Evolutionary conservation across 2,329 filamentous ascomycete genomes (phyloP).

Genomic region (Fusarium equiseti): DNA sequence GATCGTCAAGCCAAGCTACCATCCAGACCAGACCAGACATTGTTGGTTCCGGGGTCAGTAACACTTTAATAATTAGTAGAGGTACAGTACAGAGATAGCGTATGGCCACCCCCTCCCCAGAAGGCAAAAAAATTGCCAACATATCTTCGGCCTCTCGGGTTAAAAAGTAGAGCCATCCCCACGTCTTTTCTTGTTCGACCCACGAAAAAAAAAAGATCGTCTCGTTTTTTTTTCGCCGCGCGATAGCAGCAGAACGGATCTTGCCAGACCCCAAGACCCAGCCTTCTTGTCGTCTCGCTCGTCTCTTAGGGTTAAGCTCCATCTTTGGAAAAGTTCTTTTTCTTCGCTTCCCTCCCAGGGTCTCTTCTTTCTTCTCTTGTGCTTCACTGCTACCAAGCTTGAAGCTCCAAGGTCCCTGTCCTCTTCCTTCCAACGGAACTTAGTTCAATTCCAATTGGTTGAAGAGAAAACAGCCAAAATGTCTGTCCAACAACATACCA

Average conservation of each 20-base stretch:
- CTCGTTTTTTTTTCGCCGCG: conserved; percentile 9
- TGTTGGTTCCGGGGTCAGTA: not conserved
- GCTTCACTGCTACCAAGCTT: conserved; percentile 32
- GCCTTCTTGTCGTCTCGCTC: not conserved
- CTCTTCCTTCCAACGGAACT: not conserved
- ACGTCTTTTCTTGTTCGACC: conserved; percentile 14
- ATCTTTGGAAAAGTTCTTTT: conserved; percentile 14
- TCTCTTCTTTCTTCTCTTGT: conserved; percentile 14
- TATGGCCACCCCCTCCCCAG: not conserved
- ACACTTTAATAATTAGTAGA: not conserved
- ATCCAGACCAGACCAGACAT: not conserved
- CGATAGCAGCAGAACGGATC: not conserved
- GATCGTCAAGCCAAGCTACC: not conserved
- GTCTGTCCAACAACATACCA: conserved; percentile 40
- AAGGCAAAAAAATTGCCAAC: too few relatives aligned
- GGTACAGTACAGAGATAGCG: not conserved
- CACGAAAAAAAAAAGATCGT: conserved; percentile 29
- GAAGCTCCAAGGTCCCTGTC: conserved; percentile 22
- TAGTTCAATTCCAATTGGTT: not conserved
- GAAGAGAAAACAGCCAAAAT: conserved; percentile 12
- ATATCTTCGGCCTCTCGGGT: conserved; percentile 18
- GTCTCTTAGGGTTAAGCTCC: conserved; percentile 14
- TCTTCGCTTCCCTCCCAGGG: conserved; percentile 10
- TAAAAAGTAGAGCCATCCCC: conserved; percentile 34
- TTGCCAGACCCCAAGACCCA: too few relatives aligned